Conservation (phyloP, 1,284 basidiomycete genomes). For the Bjerkandera adusta region DNA sequence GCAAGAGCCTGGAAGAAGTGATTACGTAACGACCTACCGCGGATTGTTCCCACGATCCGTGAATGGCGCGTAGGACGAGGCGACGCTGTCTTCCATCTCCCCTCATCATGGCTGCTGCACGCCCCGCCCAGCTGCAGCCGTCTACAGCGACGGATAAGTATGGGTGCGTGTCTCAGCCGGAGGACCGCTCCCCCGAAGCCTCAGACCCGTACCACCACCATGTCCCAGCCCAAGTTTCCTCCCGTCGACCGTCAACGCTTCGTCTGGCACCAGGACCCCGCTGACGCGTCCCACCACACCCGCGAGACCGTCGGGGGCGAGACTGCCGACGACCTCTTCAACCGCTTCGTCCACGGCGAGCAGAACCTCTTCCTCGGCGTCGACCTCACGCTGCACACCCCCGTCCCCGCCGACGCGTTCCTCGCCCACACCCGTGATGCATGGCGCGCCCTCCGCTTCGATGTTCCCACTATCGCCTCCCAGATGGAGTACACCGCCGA, state of each 20-base stretch:
- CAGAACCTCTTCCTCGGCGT: slow-evolving; percentile 13
- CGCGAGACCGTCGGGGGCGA: slow-evolving; percentile 10
- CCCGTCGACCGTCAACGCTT: slow-evolving; percentile 1
- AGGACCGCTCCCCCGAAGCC: no score
- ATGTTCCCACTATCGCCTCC: slow-evolving; percentile 15
- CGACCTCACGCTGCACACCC: slow-evolving; percentile 2
- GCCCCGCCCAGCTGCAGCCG: no score
- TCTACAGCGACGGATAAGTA: no score
- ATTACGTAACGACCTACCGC: no score
- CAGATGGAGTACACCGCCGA: slow-evolving; percentile 8
- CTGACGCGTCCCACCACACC: slow-evolving; percentile 5
- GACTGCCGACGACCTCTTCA: slow-evolving; percentile 8
- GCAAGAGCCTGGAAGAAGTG: no score
- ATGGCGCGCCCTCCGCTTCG: slow-evolving; percentile 16
- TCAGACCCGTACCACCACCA: no score
- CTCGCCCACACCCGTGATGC: slow-evolving; percentile 6
- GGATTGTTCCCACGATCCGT: no score
- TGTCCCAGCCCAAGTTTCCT: slow-evolving; percentile 16
- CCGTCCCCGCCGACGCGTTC: slow-evolving; percentile 3
- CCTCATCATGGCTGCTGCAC: no score
- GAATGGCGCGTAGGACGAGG: no score
- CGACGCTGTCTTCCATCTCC: no score
- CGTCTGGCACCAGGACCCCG: slow-evolving; percentile 7
- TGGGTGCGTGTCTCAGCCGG: no score
- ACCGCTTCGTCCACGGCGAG: slow-evolving; percentile 10